Evolutionary conservation across 768 basidiomycete genomes (phyloP).

Genomic region (Paxillus involutus): DNA sequence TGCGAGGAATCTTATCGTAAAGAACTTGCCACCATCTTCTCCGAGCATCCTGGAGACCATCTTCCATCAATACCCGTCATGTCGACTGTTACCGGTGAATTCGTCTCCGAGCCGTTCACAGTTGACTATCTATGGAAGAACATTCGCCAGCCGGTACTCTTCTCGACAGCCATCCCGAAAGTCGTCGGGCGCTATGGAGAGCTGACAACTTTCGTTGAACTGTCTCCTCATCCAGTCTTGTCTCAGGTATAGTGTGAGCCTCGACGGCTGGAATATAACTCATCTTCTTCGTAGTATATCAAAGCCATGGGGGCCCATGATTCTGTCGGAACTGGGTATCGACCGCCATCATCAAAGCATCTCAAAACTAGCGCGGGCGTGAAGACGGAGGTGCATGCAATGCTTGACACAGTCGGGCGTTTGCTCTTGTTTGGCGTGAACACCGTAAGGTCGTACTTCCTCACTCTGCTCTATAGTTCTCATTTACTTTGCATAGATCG

Average conservation of each 20-base stretch:
- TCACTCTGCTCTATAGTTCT: too few relatives aligned
- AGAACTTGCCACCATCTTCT: conserved; percentile 33
- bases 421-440: background rate
- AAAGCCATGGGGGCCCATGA: conserved; percentile 16
- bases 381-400: conserved; percentile 8
- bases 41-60: conserved; percentile 22
- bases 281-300: conserved; percentile 26
- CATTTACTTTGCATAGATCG: conserved; percentile 29
- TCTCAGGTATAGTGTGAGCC: background rate
- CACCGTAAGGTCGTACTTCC: background rate
- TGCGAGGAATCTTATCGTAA: conserved; percentile 30
- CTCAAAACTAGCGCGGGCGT: background rate
- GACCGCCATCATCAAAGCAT: background rate
- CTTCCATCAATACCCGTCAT: conserved; percentile 31
- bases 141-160: conserved; percentile 37
- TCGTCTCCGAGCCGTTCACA: conserved; percentile 21
- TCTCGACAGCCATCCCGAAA: conserved; percentile 11
- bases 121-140: conserved; percentile 44
- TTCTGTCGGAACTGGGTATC: conserved; percentile 20
- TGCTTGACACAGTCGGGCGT: conserved; percentile 20
- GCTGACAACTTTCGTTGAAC: conserved; percentile 33
- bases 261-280: too few relatives aligned
- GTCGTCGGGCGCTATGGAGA: conserved; percentile 9
- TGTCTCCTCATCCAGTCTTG: conserved; percentile 41
- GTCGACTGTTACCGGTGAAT: conserved; percentile 36